These are phyloP conservation scores for Trichoderma sp. DNA, from an alignment of 2,329 filamentous ascomycete genomes.

Conservation along the genomic window DNA sequence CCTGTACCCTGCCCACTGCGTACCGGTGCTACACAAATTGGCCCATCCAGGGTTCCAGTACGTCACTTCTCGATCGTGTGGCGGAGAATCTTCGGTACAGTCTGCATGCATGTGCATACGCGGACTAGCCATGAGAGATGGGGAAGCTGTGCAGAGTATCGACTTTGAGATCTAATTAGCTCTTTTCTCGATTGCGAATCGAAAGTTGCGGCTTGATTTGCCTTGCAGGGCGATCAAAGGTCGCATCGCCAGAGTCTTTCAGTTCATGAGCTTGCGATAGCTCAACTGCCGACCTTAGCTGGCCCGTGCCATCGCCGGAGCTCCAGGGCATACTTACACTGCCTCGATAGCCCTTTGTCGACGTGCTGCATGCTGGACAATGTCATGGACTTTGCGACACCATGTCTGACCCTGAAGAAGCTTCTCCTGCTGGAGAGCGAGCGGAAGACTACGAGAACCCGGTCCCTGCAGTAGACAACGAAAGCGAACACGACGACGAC, in stretches of 20 bases:
- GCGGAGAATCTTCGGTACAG: slow-evolving; percentile 18
- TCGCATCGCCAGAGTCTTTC: neutral
- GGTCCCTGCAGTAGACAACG: neutral
- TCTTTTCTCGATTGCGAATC: neutral
- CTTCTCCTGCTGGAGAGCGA: slow-evolving; percentile 39
- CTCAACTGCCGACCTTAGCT: neutral
- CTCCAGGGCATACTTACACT: neutral
- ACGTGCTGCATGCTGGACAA: slow-evolving; percentile 20
- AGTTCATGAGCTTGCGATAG: slow-evolving; percentile 13
- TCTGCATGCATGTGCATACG: slow-evolving; percentile 16
- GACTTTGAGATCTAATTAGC: neutral
- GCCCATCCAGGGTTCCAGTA: neutral
- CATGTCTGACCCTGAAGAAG: slow-evolving; percentile 51
- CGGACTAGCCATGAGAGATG: slow-evolving; percentile 8
- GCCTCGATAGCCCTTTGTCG: neutral
- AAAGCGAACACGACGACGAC: slow-evolving; percentile 17
- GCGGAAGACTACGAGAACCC: slow-evolving; percentile 42
- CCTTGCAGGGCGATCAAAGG: neutral
- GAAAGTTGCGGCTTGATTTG: neutral
- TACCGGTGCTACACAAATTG: neutral
- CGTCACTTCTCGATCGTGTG: slow-evolving; percentile 4
- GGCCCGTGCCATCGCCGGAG: neutral
- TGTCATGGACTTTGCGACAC: slow-evolving; percentile 42
- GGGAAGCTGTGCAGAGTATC: slow-evolving; percentile 8
- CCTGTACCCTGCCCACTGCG: neutral